These are phyloP conservation scores for Moesziomyces globuligerus DNA, from an alignment of 1,284 basidiomycete genomes.

Conservation along the genomic window DNA sequence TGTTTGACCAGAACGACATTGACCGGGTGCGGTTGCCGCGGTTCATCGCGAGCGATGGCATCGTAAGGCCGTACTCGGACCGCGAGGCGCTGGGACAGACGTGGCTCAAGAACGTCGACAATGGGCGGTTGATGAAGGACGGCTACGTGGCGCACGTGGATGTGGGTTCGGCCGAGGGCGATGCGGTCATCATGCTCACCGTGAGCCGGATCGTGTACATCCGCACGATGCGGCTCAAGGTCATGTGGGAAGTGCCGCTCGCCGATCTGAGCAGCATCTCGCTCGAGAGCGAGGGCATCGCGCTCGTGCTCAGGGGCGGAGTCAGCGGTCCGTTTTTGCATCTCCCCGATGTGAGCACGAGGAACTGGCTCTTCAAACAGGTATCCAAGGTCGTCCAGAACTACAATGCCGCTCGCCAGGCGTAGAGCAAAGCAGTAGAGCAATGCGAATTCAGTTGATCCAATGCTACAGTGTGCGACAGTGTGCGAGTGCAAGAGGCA, in stretches of 20 bases:
- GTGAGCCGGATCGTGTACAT: constrained; percentile 74
- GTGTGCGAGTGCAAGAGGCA: no score
- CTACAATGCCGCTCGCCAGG: constrained; percentile 48
- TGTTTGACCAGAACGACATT: constrained; percentile 90
- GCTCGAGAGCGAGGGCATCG: constrained; percentile 62
- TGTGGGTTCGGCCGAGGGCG: constrained; percentile 71
- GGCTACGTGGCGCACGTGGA: constrained; percentile 83
- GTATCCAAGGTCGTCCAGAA: constrained; percentile 67
- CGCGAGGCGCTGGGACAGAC: constrained; percentile 93
- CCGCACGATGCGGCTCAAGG: constrained; percentile 82
- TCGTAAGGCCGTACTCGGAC: constrained; percentile 74
- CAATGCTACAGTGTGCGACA: no score
- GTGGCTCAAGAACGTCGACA: constrained; percentile 92
- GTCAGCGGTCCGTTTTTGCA: constrained; percentile 72
- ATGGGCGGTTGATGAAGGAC: constrained; percentile 84
- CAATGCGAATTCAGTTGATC: no score
- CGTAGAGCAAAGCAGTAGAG: no score
- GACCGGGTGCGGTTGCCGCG: constrained; percentile 90
- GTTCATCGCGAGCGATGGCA: constrained; percentile 74
- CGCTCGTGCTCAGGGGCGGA: constrained; percentile 74
- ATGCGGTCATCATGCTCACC: constrained; percentile 63
- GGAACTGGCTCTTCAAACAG: constrained; percentile 73
- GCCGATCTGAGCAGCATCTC: constrained; percentile 86
- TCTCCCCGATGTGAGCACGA: constrained; percentile 70
- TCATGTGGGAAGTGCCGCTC: constrained; percentile 93